Conservation (phyloP, 768 basidiomycete species). For the Kwoniella dendrophila region DNA sequence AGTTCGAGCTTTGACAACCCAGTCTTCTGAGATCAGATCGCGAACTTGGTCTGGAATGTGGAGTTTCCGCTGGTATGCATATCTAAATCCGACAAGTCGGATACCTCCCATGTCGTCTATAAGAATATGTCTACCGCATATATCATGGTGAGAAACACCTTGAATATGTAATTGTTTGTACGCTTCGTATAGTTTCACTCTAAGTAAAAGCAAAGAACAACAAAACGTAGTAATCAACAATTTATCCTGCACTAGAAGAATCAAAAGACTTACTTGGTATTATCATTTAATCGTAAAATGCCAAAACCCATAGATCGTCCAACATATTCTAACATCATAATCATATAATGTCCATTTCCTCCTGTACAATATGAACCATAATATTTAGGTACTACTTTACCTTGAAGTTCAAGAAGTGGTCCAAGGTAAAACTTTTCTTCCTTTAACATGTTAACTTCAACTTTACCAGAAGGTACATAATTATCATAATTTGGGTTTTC, state of each 20-base stretch:
- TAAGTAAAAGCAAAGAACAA: background rate
- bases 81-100: background rate
- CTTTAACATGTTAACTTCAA: background rate
- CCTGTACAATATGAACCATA: background rate
- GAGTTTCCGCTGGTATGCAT: too few relatives aligned
- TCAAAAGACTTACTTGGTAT: constrained; percentile 1
- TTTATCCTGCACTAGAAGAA: background rate
- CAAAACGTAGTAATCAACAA: background rate
- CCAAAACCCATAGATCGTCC: background rate
- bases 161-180: background rate
- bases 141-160: background rate
- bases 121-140: background rate
- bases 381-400: background rate
- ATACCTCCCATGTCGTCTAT: background rate
- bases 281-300: background rate
- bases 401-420: background rate
- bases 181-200: background rate
- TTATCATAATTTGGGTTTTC: background rate
- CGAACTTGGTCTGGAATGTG: too few relatives aligned
- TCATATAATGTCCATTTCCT: background rate
- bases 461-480: background rate
- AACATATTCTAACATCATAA: background rate
- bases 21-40: too few relatives aligned
- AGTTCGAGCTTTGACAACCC: too few relatives aligned
- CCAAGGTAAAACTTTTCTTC: background rate